These are phyloP conservation scores for Kwoniella bestiolae DNA, from an alignment of 768 basidiomycete genomes.

Conservation along the genomic window DNA sequence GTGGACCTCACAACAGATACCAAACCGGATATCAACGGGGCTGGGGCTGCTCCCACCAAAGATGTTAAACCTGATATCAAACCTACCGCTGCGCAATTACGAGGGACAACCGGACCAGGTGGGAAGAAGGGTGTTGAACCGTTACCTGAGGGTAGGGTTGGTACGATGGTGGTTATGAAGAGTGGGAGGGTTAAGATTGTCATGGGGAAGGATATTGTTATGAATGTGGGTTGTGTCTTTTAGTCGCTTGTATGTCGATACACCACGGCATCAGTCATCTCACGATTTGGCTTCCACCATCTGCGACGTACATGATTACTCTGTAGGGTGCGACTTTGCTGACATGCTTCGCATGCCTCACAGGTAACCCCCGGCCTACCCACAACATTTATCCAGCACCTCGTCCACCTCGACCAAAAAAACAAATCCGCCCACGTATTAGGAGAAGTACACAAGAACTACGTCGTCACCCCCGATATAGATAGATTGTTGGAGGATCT, in stretches of 20 bases:
- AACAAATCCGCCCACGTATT: constrained; percentile 70
- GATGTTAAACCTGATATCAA: constrained; percentile 60
- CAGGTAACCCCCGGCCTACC: constrained; percentile 82
- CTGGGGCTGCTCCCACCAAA: not conserved
- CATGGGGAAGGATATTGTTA: constrained; percentile 74
- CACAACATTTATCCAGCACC: constrained; percentile 86
- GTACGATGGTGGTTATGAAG: constrained; percentile 79
- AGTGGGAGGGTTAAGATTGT: constrained; percentile 88
- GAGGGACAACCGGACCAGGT: constrained; percentile 9
- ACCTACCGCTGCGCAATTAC: constrained; percentile 26
- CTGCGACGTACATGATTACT: not conserved
- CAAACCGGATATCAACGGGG: constrained; percentile 56
- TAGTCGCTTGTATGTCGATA: no score
- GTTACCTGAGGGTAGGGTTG: constrained; percentile 72
- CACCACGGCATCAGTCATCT: not conserved
- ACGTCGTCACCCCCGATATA: constrained; percentile 80
- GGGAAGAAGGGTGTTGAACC: constrained; percentile 53
- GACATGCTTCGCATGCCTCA: not conserved
- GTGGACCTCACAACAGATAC: constrained; percentile 57
- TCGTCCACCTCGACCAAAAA: constrained; percentile 70
- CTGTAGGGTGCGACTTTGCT: not conserved
- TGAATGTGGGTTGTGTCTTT: constrained; percentile 67
- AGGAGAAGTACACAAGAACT: constrained; percentile 85
- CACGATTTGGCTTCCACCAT: not conserved
- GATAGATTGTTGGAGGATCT: constrained; percentile 72